A percentile compares a stretch with the other conserved stretches of the same genome.
These are phyloP conservation scores for Cytidiella melzeri DNA, from an alignment of 768 basidiomycete genomes.

Conservation along the genomic window DNA sequence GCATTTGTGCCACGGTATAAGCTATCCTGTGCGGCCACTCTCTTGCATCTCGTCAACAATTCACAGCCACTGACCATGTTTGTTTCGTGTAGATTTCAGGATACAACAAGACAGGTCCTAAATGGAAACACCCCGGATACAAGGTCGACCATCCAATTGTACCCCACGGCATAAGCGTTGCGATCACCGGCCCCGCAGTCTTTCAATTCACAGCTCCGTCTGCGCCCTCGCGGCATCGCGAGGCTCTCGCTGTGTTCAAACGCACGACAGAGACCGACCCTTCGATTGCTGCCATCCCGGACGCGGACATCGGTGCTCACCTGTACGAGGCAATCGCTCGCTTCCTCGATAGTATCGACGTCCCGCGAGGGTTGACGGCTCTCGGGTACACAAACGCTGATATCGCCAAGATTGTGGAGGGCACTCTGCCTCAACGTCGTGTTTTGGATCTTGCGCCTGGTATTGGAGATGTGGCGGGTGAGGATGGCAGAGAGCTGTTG, in stretches of 20 bases:
- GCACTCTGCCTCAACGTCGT: conserved; percentile 86
- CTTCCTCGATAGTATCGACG: conserved; percentile 79
- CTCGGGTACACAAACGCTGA: conserved; percentile 71
- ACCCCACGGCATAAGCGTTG: conserved; percentile 88
- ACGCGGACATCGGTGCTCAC: conserved; percentile 71
- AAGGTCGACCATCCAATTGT: conserved; percentile 82
- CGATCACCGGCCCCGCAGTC: conserved; percentile 87
- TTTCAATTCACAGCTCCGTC: conserved; percentile 97
- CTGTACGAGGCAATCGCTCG: conserved; percentile 82
- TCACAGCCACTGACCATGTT: not conserved
- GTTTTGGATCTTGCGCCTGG: conserved; percentile 92
- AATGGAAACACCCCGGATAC: conserved; percentile 90
- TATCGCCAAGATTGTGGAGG: conserved; percentile 74
- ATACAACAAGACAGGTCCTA: conserved; percentile 89
- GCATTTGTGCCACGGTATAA: conserved; percentile 86
- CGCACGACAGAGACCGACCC: conserved; percentile 59
- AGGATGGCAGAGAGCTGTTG: conserved; percentile 80
- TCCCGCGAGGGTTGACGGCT: conserved; percentile 81
- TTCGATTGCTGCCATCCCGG: conserved; percentile 65
- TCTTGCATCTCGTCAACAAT: conserved; percentile 6
- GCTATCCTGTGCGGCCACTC: conserved; percentile 58
- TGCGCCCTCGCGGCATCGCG: conserved; percentile 84
- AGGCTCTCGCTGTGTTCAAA: conserved; percentile 81
- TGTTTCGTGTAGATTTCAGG: conserved; percentile 65
- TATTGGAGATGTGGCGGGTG: conserved; percentile 75